Evolutionary conservation across 352 stramenopile genomes (phyloP).

Genomic region (Phytophthora tubulina): DNA sequence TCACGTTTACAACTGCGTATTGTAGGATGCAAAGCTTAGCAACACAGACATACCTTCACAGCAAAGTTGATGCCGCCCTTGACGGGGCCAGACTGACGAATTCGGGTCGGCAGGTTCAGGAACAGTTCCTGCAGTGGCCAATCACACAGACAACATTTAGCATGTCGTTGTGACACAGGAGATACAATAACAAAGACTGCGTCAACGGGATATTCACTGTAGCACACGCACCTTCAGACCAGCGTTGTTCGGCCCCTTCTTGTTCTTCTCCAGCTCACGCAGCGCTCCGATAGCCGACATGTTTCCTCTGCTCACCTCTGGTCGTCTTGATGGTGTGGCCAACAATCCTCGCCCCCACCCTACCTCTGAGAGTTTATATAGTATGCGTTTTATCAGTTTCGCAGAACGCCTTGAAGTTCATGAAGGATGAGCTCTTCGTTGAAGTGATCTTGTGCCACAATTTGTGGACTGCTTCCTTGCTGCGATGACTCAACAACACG

Average conservation of each 20-base stretch:
- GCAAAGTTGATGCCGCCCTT: constrained; percentile 70
- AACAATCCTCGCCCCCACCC: constrained; percentile 37
- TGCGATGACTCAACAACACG: neutral
- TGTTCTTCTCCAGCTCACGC: constrained; percentile 87
- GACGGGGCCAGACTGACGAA: constrained; percentile 70
- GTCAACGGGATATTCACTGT: neutral
- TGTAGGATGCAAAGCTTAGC: neutral
- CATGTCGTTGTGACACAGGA: neutral
- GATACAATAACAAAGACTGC: neutral
- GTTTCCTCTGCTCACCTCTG: constrained; percentile 25
- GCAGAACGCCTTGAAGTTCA: constrained; percentile 40
- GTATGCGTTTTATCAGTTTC: constrained; percentile 38
- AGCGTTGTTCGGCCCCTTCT: constrained; percentile 70
- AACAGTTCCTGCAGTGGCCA: constrained; percentile 62
- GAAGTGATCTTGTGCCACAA: constrained; percentile 12
- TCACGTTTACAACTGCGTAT: neutral
- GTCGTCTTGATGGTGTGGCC: constrained; percentile 47
- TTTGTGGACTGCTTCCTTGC: neutral
- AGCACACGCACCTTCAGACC: constrained; percentile 57
- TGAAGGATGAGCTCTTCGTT: constrained; percentile 40
- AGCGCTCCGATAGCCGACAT: constrained; percentile 89
- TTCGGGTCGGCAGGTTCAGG: constrained; percentile 73
- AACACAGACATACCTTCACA: constrained; percentile 42
- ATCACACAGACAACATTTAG: constrained; percentile 23
- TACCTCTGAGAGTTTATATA: constrained; percentile 23